These are phyloP conservation scores for Fomitopsis serialis DNA, from an alignment of 768 basidiomycete genomes.

Conservation along the genomic window DNA sequence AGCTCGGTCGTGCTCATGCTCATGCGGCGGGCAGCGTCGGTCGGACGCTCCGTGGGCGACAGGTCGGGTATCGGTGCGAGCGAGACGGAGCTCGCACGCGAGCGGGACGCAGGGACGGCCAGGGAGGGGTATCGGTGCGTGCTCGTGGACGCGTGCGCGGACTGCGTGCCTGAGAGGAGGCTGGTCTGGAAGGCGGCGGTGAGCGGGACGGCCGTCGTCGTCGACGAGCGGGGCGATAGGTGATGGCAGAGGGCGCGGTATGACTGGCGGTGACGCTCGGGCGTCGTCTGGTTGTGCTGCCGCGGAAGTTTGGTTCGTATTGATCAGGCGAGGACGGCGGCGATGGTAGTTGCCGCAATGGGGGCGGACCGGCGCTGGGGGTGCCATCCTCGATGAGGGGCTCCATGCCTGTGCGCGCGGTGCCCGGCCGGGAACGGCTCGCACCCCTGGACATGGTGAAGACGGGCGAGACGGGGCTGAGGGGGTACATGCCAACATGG, in stretches of 20 bases:
- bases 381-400: slow-evolving; percentile 15
- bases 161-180: slow-evolving; percentile 9
- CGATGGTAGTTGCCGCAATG: slow-evolving; percentile 22
- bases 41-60: slow-evolving; percentile 1
- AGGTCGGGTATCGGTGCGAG: background rate
- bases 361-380: slow-evolving; percentile 4
- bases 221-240: slow-evolving; percentile 19
- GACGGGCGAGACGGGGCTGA: slow-evolving; percentile 6
- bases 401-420: slow-evolving; percentile 12
- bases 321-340: slow-evolving; percentile 23
- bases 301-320: slow-evolving; percentile 9
- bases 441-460: background rate
- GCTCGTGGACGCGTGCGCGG: slow-evolving; percentile 1
- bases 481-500: slow-evolving; percentile 1
- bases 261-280: slow-evolving; percentile 15
- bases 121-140: slow-evolving; percentile 15
- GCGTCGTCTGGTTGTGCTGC: slow-evolving; percentile 9
- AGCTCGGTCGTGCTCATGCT: slow-evolving; percentile 17
- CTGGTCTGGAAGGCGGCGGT: slow-evolving; percentile 20
- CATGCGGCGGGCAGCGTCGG: slow-evolving; percentile 11
- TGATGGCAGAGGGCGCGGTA: slow-evolving; percentile 14
- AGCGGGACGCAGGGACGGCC: slow-evolving; percentile 3
- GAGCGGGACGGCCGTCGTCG: slow-evolving; percentile 11
- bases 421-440: slow-evolving; percentile 4
- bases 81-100: slow-evolving; percentile 6